Evolutionary conservation across 257 asterid genomes (phyloP).

Genomic region (Verbascum thapsus): DNA sequence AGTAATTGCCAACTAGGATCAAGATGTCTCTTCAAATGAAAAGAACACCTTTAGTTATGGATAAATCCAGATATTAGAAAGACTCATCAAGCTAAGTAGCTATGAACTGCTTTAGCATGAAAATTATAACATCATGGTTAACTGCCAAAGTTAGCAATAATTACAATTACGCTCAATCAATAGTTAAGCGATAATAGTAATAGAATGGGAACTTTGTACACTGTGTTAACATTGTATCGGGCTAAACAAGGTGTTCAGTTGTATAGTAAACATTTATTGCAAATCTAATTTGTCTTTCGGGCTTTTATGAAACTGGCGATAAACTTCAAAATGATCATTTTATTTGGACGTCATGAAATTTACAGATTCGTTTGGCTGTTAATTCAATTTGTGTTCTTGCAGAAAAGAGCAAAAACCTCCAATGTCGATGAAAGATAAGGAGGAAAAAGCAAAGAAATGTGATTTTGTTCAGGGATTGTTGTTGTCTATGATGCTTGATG

Average conservation of each 20-base stretch:
- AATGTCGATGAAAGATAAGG: constrained; percentile 77
- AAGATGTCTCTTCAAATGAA: too few relatives aligned
- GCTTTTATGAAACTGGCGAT: background rate
- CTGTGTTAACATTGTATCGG: background rate
- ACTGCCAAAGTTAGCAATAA: background rate
- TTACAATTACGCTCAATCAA: background rate
- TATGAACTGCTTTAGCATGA: background rate
- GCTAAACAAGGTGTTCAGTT: background rate
- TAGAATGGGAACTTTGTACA: background rate
- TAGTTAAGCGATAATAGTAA: background rate
- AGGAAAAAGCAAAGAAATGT: constrained; percentile 81
- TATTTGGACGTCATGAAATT: background rate
- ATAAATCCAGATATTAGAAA: background rate
- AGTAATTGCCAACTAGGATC: background rate
- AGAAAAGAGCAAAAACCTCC: constrained; percentile 71
- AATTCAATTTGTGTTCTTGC: constrained; percentile 29
- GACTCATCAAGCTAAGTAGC: background rate
- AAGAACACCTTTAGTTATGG: background rate
- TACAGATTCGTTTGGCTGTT: background rate
- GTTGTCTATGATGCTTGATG: constrained; percentile 70
- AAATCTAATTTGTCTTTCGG: background rate
- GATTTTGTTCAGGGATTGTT: constrained; percentile 74
- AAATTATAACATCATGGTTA: background rate
- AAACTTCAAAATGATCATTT: background rate
- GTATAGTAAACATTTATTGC: background rate